These are phyloP conservation scores for Annulohypoxylon nitens DNA, from an alignment of 495 filamentous ascomycete species.

Conservation along the genomic window DNA sequence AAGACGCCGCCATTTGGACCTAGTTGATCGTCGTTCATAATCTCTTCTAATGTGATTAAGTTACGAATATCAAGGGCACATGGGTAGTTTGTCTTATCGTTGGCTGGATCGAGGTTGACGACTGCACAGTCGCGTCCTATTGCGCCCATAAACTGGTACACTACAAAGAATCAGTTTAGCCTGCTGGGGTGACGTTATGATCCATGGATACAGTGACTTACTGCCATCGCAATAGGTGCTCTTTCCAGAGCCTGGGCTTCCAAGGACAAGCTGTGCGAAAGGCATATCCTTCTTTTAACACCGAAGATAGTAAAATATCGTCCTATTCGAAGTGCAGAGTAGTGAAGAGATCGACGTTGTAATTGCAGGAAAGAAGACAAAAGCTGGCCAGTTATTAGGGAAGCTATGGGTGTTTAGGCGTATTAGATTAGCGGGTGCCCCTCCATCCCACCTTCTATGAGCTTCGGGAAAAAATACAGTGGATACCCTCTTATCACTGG, in stretches of 20 bases:
- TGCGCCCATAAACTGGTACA: conserved; percentile 96
- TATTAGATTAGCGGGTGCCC: conserved; percentile 38
- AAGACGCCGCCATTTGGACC: conserved; percentile 93
- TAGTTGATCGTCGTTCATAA: conserved; percentile 92
- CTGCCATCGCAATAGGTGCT: conserved; percentile 97
- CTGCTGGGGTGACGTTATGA: background rate
- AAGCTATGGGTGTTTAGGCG: conserved; percentile 2
- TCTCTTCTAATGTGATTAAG: conserved; percentile 88
- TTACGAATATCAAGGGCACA: conserved; percentile 92
- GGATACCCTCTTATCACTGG: conserved; percentile 38
- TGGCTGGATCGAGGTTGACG: conserved; percentile 97
- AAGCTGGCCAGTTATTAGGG: background rate
- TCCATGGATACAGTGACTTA: conserved; percentile 50
- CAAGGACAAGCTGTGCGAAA: conserved; percentile 83
- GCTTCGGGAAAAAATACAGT: conserved; percentile 44
- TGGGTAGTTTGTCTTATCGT: conserved; percentile 83
- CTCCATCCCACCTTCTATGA: conserved; percentile 41
- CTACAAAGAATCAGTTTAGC: conserved; percentile 45
- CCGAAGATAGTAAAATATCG: no score
- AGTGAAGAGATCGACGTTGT: conserved; percentile 7
- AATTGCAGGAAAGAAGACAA: conserved; percentile 16
- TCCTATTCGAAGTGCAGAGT: background rate
- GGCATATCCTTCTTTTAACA: conserved; percentile 62
- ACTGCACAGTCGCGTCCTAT: conserved; percentile 94
- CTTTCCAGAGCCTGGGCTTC: conserved; percentile 93